Percentiles rank a stretch among this genome's conserved stretches.
phyloP scores from a whole-genome alignment of 805 yeast genomes.

The Myxozyma melibiosi region DNA sequence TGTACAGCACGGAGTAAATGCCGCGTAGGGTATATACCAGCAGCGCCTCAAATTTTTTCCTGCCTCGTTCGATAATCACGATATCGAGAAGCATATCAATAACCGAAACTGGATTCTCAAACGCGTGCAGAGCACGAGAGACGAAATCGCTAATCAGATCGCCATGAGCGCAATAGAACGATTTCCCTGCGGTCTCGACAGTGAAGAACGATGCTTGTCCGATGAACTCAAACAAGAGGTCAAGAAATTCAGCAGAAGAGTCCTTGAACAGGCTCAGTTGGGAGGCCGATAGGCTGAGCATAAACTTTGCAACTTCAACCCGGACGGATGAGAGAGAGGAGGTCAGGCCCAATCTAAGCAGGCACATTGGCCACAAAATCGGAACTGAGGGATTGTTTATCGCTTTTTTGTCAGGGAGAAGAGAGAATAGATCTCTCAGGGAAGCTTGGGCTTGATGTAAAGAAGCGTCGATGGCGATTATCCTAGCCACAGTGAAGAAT shows the following conservation, averaged over 20 bases:
- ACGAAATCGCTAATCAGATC: conserved; percentile 27
- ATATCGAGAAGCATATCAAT: neutral
- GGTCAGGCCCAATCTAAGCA: conserved; percentile 16
- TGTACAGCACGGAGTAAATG: neutral
- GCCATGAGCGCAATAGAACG: conserved; percentile 39
- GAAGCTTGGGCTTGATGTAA: conserved; percentile 63
- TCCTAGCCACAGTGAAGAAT: conserved; percentile 73
- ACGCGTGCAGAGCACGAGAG: conserved; percentile 21
- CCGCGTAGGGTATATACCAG: conserved; percentile 15
- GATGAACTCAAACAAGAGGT: conserved; percentile 11
- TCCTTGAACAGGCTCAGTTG: neutral
- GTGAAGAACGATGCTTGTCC: conserved; percentile 22
- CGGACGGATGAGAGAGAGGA: conserved; percentile 23
- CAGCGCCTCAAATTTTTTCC: conserved; percentile 14
- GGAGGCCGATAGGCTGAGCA: neutral
- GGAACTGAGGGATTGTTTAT: conserved; percentile 5
- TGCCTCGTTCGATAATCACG: conserved; percentile 11
- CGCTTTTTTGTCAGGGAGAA: conserved; percentile 1
- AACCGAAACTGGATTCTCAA: conserved; percentile 3
- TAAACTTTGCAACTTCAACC: conserved; percentile 18
- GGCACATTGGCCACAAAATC: conserved; percentile 11
- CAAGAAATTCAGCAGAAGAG: neutral
- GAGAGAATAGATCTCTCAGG: conserved; percentile 3
- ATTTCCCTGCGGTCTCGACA: neutral
- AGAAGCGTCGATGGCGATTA: conserved; percentile 81